Conservation (phyloP, 2,329 filamentous ascomycete species). For the Cercospora sp. region DNA sequence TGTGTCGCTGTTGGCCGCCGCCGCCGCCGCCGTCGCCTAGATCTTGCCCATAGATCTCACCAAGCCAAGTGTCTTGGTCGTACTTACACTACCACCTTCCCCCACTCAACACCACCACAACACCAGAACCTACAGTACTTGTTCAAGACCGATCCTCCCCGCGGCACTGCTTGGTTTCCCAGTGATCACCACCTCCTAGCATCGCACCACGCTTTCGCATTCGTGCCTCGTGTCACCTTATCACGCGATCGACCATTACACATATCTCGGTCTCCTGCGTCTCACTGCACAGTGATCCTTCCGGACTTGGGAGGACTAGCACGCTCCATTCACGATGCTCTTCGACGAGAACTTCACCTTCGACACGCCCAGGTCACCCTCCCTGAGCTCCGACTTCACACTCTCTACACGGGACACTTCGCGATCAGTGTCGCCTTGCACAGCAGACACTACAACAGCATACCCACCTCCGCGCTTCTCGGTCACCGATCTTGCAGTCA, state of each 20-base stretch:
- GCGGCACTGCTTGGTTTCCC: not conserved
- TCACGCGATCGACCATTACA: not conserved
- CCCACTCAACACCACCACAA: not conserved
- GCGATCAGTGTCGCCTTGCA: conserved; percentile 39
- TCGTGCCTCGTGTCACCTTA: not conserved
- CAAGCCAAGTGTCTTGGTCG: not conserved
- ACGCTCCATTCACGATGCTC: not conserved
- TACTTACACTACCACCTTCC: not conserved
- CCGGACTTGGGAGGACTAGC: not conserved
- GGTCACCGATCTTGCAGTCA: conserved; percentile 37
- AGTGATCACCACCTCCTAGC: not conserved
- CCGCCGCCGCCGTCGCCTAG: not conserved
- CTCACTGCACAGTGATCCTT: not conserved
- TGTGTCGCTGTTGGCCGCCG: not conserved
- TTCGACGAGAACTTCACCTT: conserved; percentile 35
- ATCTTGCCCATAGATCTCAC: not conserved
- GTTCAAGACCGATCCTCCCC: not conserved
- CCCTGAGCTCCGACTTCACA: conserved; percentile 30
- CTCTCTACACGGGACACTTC: conserved; percentile 30
- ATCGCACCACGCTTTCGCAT: not conserved
- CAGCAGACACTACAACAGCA: conserved; percentile 22
- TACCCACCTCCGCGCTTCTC: conserved; percentile 32
- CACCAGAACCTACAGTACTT: not conserved
- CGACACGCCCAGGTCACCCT: conserved; percentile 31
- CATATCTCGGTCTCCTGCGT: not conserved